Evolutionary conservation across 2,329 filamentous ascomycete species (phyloP), one percentile per base, ranked within the genome.

Genomic region (Rhytidhysteron rufulum): DNA sequence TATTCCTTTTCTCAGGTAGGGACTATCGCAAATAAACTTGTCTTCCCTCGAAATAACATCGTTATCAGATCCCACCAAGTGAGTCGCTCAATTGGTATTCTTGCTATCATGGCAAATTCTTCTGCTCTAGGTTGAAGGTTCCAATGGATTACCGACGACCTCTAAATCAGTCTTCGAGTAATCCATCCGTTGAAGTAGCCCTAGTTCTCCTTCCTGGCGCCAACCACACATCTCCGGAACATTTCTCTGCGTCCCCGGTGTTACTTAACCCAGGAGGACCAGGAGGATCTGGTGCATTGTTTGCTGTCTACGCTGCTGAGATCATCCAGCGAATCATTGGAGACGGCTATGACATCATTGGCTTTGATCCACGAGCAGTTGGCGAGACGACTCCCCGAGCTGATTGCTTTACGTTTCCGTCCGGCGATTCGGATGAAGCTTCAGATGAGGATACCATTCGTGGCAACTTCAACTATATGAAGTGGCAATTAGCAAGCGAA

Each of bases 81-180:
- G 55, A 68, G 45, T 65, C 71, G 38, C 62, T 75, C 4, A 48
- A 53, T 44, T 75, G 71, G 69, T 62, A 69, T 35, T 63, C 65
- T 34, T 75, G 72, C 50, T 65, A 63, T 45, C 44, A 45, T 2
- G 45, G 43, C 20, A 61, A 66, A n/a, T n/a, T n/a, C 39, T 54
- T 60, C 42, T 74, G 71, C 50, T 67, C 72, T 31, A 62, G 70
- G 17, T 60, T 74, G 8, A 71, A 69, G 6, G 66, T 74, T 4
- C 68, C 72, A 8, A 70, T 74, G 64, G 71, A 73, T 48, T 73
- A 73, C 43, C 53, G 62, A 42, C 62, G 67, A 11, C 68, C 69
- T 7, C 43, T 72, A 31, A 64, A 67, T 43, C 54, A 53, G 37
- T 62, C 59, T 29, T 11, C n/a, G 4, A 22, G 22, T 5, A 16